A percentile compares a stretch with the other conserved stretches of the same genome.
phyloP scores from a whole-genome alignment of 208 protist species.

The Trypanosoma grayi region DNA sequence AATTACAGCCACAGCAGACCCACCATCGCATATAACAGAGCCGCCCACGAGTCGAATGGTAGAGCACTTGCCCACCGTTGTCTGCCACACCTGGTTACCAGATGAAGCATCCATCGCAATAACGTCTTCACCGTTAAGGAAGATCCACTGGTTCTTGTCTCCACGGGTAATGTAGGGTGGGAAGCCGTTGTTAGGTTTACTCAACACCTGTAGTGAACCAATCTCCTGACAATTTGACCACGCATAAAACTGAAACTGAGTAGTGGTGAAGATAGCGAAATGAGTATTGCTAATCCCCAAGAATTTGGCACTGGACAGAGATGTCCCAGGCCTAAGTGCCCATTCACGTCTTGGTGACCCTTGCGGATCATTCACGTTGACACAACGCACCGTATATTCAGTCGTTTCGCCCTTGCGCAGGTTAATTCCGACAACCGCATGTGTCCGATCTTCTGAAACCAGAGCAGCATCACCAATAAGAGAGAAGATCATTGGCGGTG shows the following conservation, averaged over 20 bases:
- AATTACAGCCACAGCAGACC: not conserved
- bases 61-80: not conserved
- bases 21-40: constrained; percentile 21
- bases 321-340: not conserved
- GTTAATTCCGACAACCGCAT: not conserved
- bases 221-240: constrained; percentile 15
- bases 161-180: constrained; percentile 13
- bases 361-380: constrained; percentile 8
- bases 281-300: constrained; percentile 12
- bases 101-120: constrained; percentile 1
- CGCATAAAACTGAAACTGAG: constrained; percentile 4
- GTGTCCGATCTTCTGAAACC: constrained; percentile 6
- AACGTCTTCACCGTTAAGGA: not conserved
- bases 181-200: not conserved
- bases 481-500: constrained; percentile 20
- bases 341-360: constrained; percentile 10
- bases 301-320: not conserved
- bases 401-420: not conserved
- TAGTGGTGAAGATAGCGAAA: constrained; percentile 7
- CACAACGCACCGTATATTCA: not conserved
- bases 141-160: constrained; percentile 8
- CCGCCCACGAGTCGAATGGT: not conserved
- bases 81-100: constrained; percentile 4
- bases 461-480: constrained; percentile 5
- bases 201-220: not conserved